These are phyloP conservation scores for Handroanthus guayacan DNA, from an alignment of 257 asterid genomes.

Conservation along the genomic window DNA sequence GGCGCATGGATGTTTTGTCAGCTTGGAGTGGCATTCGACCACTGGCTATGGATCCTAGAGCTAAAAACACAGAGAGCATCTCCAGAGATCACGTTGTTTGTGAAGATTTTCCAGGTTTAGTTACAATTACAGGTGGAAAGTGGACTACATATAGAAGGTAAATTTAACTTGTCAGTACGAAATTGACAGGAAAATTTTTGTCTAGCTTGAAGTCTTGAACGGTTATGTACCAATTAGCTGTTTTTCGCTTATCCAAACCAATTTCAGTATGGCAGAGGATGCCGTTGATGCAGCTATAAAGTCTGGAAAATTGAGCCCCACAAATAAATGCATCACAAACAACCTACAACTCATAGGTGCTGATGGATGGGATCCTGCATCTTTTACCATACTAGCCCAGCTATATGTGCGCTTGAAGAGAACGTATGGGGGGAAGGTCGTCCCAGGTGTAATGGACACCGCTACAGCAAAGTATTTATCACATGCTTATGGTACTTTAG, in stretches of 20 bases:
- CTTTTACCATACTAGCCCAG: slow-evolving; percentile 86
- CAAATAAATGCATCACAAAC: slow-evolving; percentile 69
- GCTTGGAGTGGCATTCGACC: slow-evolving; percentile 99
- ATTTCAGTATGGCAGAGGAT: slow-evolving; percentile 98
- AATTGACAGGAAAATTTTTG: not conserved
- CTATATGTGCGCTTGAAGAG: slow-evolving; percentile 87
- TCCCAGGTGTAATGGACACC: slow-evolving; percentile 97
- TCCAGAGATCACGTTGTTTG: slow-evolving; percentile 91
- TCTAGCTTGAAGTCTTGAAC: slow-evolving; percentile 18
- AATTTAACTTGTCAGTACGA: not conserved
- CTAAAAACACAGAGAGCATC: slow-evolving; percentile 88
- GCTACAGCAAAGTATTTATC: slow-evolving; percentile 92
- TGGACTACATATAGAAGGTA: slow-evolving; percentile 99
- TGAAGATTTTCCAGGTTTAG: slow-evolving; percentile 94
- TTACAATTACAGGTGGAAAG: slow-evolving; percentile 97
- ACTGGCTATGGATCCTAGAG: slow-evolving; percentile 90
- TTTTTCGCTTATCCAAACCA: slow-evolving; percentile 38
- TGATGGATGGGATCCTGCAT: slow-evolving; percentile 97
- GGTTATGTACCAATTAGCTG: not conserved
- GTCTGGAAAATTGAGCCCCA: slow-evolving; percentile 82
- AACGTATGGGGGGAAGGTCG: slow-evolving; percentile 77
- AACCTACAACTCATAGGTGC: slow-evolving; percentile 85
- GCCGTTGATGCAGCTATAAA: slow-evolving; percentile 87
- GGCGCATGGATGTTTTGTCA: slow-evolving; percentile 89
- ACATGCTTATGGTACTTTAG: slow-evolving; percentile 84